These are phyloP conservation scores for Apiospora saccharicola DNA, from an alignment of 2,329 filamentous ascomycete species.

Conservation along the genomic window DNA sequence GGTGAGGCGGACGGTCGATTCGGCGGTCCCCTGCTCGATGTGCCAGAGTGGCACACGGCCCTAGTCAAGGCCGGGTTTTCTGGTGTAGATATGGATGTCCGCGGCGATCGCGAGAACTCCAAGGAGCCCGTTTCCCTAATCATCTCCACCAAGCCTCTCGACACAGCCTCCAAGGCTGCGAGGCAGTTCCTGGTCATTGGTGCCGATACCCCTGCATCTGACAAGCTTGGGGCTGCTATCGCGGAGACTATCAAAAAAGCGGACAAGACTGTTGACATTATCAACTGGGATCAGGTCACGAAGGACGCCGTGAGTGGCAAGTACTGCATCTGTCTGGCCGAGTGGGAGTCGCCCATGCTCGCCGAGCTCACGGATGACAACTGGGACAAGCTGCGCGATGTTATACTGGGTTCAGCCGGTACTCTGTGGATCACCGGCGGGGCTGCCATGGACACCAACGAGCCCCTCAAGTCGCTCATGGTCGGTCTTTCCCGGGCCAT, in stretches of 20 bases:
- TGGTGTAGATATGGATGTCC: constrained; percentile 28
- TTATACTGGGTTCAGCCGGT: background rate
- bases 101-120: background rate
- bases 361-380: background rate
- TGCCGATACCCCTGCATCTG: background rate
- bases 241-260: background rate
- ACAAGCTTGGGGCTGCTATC: background rate
- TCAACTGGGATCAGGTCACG: background rate
- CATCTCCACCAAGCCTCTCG: background rate
- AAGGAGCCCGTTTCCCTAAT: constrained; percentile 9
- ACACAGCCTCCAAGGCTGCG: background rate
- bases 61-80: constrained; percentile 5
- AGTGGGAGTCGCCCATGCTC: background rate
- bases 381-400: background rate
- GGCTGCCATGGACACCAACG: background rate
- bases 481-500: constrained; percentile 21
- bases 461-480: constrained; percentile 20
- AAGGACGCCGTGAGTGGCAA: background rate
- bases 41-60: constrained; percentile 10
- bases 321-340: constrained; percentile 11
- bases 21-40: background rate
- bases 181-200: constrained; percentile 5
- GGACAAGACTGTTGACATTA: background rate
- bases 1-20: constrained; percentile 17
- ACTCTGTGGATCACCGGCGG: constrained; percentile 22